Conservation (phyloP, 2,329 filamentous ascomycete species). For the Pleomassaria siparia region DNA sequence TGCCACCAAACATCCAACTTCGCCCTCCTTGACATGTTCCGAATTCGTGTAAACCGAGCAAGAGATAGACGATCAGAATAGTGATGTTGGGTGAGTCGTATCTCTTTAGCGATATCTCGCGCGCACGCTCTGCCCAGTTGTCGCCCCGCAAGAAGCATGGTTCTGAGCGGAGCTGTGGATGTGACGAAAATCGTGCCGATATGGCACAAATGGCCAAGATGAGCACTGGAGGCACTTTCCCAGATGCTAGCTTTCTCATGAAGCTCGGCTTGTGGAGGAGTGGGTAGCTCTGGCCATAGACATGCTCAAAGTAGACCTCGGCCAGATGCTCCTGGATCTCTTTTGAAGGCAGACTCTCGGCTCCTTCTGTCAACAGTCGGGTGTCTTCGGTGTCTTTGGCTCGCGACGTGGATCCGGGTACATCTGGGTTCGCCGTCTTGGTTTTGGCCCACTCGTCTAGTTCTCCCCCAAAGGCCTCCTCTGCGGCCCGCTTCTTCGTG, state of each 20-base stretch:
- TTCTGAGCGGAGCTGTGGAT: conserved; percentile 74
- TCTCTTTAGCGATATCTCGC: conserved; percentile 80
- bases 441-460: conserved; percentile 77
- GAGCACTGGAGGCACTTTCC: conserved; percentile 83
- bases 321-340: conserved; percentile 92
- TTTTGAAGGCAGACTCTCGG: conserved; percentile 76
- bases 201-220: conserved; percentile 93
- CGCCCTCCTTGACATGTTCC: conserved; percentile 94
- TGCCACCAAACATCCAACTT: conserved; percentile 93
- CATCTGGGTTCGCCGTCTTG: conserved; percentile 53
- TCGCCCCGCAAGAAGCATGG: conserved; percentile 87
- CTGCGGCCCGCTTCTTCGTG: conserved; percentile 77
- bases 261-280: conserved; percentile 96
- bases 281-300: conserved; percentile 94
- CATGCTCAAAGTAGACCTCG: conserved; percentile 92
- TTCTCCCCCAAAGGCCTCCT: conserved; percentile 84
- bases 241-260: conserved; percentile 81
- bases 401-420: conserved; percentile 51
- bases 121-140: conserved; percentile 84
- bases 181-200: conserved; percentile 90
- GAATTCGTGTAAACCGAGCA: conserved; percentile 91
- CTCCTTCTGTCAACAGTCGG: conserved; percentile 77
- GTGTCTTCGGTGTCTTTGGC: conserved; percentile 67
- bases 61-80: conserved; percentile 84
- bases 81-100: conserved; percentile 97